These are phyloP conservation scores for Lipomyces sp. DNA, from an alignment of 805 yeast genomes.

Conservation along the genomic window DNA sequence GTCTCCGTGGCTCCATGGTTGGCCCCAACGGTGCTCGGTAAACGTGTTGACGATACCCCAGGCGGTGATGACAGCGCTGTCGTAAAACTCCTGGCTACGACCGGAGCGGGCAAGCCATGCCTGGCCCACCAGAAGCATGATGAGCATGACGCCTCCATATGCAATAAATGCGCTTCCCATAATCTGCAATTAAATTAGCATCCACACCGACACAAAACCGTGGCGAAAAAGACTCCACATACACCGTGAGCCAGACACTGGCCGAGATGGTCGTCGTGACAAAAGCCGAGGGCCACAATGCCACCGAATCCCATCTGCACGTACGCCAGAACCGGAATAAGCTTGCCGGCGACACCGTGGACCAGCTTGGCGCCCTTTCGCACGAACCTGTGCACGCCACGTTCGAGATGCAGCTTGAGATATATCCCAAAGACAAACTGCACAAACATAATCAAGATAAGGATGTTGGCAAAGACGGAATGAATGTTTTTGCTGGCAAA, in stretches of 20 bases:
- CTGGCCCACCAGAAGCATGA: slow-evolving; percentile 68
- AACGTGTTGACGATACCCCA: slow-evolving; percentile 96
- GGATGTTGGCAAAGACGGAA: slow-evolving; percentile 39
- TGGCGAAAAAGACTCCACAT: no score
- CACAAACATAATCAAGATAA: slow-evolving; percentile 35
- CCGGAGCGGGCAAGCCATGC: slow-evolving; percentile 46
- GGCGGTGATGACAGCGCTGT: slow-evolving; percentile 69
- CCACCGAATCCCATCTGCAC: slow-evolving; percentile 77
- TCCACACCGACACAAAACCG: not conserved
- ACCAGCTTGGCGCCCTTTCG: slow-evolving; percentile 33
- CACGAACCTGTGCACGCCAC: slow-evolving; percentile 38
- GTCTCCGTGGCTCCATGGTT: slow-evolving; percentile 88
- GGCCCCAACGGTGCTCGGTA: slow-evolving; percentile 97
- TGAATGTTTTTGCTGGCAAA: slow-evolving; percentile 38
- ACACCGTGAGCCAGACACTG: slow-evolving; percentile 93
- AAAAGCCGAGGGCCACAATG: slow-evolving; percentile 80
- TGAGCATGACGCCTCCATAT: slow-evolving; percentile 69
- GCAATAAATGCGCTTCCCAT: slow-evolving; percentile 88
- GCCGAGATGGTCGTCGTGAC: slow-evolving; percentile 79
- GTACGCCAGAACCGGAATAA: slow-evolving; percentile 57
- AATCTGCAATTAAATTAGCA: slow-evolving; percentile 39
- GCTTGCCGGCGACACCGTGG: slow-evolving; percentile 38
- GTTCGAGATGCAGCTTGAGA: slow-evolving; percentile 39
- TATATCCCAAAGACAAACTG: slow-evolving; percentile 40
- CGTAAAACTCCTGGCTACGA: slow-evolving; percentile 80